These are phyloP conservation scores for Solanum acaule DNA, from an alignment of 257 asterid species.

Conservation along the genomic window DNA sequence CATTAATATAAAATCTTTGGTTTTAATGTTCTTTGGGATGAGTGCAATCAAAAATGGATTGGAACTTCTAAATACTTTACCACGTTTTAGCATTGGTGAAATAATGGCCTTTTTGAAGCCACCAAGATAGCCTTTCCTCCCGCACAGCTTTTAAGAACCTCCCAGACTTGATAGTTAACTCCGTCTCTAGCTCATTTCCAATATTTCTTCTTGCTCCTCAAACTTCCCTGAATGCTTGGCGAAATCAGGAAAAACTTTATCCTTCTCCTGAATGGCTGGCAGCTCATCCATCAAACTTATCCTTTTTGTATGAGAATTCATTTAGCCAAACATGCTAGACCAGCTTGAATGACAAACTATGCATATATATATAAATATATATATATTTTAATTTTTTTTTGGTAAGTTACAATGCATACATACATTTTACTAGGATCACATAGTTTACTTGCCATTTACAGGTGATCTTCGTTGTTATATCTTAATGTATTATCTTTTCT, in stretches of 20 bases:
- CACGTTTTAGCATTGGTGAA: background rate
- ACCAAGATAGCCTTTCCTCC: background rate
- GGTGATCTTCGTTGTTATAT: background rate
- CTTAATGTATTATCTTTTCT: background rate
- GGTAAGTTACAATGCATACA: background rate
- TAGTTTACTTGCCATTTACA: background rate
- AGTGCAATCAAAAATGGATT: background rate
- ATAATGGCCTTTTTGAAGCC: background rate
- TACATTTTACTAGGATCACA: background rate
- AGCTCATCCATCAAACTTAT: background rate
- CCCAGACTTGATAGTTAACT: background rate
- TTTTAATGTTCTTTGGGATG: too few relatives aligned
- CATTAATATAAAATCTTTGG: background rate
- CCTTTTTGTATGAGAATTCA: background rate
- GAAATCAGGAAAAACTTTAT: background rate
- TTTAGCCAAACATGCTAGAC: background rate
- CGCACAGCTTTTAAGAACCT: too few relatives aligned
- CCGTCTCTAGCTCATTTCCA: background rate
- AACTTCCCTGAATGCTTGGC: background rate
- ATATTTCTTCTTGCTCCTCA: background rate
- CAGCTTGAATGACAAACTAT: background rate
- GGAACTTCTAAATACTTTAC: background rate
- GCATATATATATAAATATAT: background rate
- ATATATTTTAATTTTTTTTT: background rate
- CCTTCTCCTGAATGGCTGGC: background rate